Base-by-base conservation (phyloP, 768 basidiomycete species). In the Boletus patriciae region DNA sequence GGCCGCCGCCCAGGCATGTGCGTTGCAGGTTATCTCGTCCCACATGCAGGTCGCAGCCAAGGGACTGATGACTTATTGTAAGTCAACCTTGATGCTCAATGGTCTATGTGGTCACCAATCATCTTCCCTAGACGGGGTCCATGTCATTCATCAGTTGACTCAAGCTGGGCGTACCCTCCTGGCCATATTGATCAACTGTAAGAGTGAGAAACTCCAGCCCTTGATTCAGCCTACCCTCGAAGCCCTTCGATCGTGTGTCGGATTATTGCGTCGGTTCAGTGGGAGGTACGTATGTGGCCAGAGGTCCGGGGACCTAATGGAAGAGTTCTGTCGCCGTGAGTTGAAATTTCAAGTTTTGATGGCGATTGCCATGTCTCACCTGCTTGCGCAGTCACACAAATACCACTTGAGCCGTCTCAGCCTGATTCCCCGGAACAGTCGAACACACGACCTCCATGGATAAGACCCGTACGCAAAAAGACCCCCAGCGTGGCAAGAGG, bases 1-100 rank as follows among this genome's bases (percentile, higher is more conserved):
- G 80, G 76, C 81, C 6, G 79, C 84, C 34, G 88, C 90, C 6
- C 88, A 92, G 64, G 77, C 81, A 43, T 87, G 87, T 54, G 93
- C 93, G 18, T 65, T 95, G 61, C 84, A 89, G 64, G 89, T 96
- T 59, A 84, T 95, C 55, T 81, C 86, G 37, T 84, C 91, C 34
- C 88, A 95, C 71, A 77, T 93, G 60, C 85, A 92, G 59, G 84
- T 94, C 54, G 93, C 92, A 23, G 85, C 87, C 74, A 88, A 89
- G 76, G 85, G 93, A 58, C 63, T 95, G 64, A 95, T 97, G 93
- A 95, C 94, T 6, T 97, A 94, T 65, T 96, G 92, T 94, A 64
- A 74, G 92, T 80, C 11, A 31, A 37, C 62, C 43, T 55, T 50
- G 41, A 46, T 54, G 5, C 19, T 48, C 38, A 18, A 38, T 51